phyloP scores from a whole-genome alignment of 495 filamentous ascomycete genomes.

The Letharia columbiana region DNA sequence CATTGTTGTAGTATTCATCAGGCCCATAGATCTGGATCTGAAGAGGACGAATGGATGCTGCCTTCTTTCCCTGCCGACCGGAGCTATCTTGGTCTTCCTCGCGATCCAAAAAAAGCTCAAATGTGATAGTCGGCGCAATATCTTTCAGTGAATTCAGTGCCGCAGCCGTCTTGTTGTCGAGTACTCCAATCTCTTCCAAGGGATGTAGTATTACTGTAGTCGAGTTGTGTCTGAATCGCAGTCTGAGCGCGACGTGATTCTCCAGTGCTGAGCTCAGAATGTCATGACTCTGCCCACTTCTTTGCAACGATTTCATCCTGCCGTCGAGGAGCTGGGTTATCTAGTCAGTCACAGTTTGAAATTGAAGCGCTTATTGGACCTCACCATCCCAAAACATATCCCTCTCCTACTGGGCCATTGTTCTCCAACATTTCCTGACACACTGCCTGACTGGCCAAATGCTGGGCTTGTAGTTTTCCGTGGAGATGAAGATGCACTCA shows the following conservation, averaged over 20 bases:
- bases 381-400: slow-evolving; percentile 15
- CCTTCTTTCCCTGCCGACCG: background rate
- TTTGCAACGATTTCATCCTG: background rate
- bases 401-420: background rate
- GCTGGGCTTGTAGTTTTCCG: background rate
- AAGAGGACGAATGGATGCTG: slow-evolving; percentile 20
- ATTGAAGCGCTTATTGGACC: background rate
- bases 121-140: background rate
- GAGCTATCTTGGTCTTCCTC: background rate
- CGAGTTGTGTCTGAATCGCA: slow-evolving; percentile 3
- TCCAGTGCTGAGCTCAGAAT: background rate
- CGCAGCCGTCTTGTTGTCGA: slow-evolving; percentile 1
- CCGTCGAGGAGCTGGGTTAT: background rate
- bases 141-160: slow-evolving; percentile 2
- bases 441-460: background rate
- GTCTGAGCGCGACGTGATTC: background rate
- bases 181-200: slow-evolving; percentile 11
- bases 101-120: slow-evolving; percentile 1
- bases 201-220: slow-evolving; percentile 3
- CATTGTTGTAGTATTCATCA: slow-evolving; percentile 11
- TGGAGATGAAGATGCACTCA: background rate
- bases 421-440: background rate
- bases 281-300: background rate
- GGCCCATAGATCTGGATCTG: slow-evolving; percentile 35
- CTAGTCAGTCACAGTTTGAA: background rate